These are phyloP conservation scores for Neurospora tetraspora DNA, from an alignment of 495 filamentous ascomycete genomes.

Conservation along the genomic window DNA sequence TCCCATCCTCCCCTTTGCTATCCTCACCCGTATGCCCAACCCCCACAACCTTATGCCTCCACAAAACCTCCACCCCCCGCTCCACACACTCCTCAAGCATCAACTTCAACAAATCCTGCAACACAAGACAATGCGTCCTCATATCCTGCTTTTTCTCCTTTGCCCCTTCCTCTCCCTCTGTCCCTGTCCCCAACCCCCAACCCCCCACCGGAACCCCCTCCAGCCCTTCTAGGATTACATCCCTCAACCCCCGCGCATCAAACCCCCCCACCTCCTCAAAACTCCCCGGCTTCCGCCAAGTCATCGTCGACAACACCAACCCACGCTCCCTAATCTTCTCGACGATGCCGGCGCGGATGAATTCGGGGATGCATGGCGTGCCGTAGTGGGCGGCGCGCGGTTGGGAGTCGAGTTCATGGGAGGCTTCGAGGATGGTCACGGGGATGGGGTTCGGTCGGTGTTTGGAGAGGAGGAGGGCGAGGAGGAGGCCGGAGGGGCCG, in stretches of 20 bases:
- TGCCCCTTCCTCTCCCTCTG: too few relatives aligned
- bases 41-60: conserved; percentile 38
- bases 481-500: conserved; percentile 49
- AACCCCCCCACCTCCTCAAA: background rate
- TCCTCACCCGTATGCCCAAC: conserved; percentile 28
- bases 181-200: background rate
- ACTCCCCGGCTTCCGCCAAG: conserved; percentile 36
- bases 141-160: conserved; percentile 21
- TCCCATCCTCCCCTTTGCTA: too few relatives aligned
- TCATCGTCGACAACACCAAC: conserved; percentile 39
- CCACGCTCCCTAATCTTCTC: conserved; percentile 41
- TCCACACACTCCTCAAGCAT: conserved; percentile 39
- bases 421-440: conserved; percentile 44
- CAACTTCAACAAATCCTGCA: conserved; percentile 31
- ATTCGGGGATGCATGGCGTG: conserved; percentile 41
- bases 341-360: conserved; percentile 45
- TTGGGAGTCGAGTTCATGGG: conserved; percentile 41
- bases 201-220: background rate
- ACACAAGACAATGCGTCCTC: conserved; percentile 26
- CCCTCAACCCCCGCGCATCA: background rate
- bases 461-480: conserved; percentile 45
- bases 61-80: conserved; percentile 32
- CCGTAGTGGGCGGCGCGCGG: conserved; percentile 48
- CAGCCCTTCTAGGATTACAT: rapidly evolving
- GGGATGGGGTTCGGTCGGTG: conserved; percentile 30